A percentile compares a stretch with the other conserved stretches of the same genome.
Conservation (phyloP, 75 land plant species). For the Adiantum capillusveneris region DNA sequence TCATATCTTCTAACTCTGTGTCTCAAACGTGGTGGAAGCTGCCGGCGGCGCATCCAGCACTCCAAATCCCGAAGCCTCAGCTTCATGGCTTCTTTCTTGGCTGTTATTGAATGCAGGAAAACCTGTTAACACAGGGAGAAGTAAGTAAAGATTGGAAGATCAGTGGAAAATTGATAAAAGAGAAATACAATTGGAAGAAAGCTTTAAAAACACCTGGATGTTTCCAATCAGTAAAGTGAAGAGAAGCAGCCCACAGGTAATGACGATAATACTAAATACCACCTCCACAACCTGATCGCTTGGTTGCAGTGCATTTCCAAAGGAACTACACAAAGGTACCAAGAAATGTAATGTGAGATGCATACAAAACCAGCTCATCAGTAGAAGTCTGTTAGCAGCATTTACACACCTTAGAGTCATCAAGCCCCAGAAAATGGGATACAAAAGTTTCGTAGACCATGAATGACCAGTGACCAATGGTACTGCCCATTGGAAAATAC, state of each 20-base stretch:
- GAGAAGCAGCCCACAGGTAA: constrained; percentile 63
- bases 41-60: constrained; percentile 91
- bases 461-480: constrained; percentile 59
- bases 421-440: constrained; percentile 93
- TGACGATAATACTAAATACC: constrained; percentile 59
- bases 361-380: no score
- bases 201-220: constrained; percentile 54
- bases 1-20: constrained; percentile 78
- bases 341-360: no score
- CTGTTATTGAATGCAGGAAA: constrained; percentile 66
- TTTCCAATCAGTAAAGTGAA: constrained; percentile 87
- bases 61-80: constrained; percentile 69
- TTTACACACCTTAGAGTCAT: constrained; percentile 76
- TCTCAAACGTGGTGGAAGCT: constrained; percentile 62
- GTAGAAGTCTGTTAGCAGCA: no score
- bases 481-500: constrained; percentile 66
- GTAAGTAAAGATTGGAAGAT: no score
- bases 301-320: constrained; percentile 82
- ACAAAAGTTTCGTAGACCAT: constrained; percentile 51
- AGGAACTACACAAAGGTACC: constrained; percentile 63
- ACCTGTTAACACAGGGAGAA: constrained; percentile 30
- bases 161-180: no score
- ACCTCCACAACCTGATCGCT: constrained; percentile 76
- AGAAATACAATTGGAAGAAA: no score
- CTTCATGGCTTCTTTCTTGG: constrained; percentile 70